Conservation (phyloP, 2,329 filamentous ascomycete genomes). For the Gyromitra esculenta region DNA sequence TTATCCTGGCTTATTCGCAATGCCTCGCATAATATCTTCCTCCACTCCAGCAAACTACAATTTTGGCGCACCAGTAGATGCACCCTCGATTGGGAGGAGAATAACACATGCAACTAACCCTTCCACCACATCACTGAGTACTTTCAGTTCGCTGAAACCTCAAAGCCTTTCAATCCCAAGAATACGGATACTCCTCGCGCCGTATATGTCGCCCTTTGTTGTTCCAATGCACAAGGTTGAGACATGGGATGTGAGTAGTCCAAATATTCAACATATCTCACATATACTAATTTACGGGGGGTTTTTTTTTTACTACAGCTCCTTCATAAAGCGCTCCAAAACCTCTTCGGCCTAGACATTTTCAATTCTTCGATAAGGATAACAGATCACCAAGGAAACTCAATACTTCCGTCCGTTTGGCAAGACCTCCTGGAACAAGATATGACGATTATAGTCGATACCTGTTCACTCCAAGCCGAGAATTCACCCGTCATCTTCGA, state of each 20-base stretch:
- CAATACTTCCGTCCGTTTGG: constrained; percentile 48
- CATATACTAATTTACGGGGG: constrained; percentile 6
- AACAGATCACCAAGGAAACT: constrained; percentile 50
- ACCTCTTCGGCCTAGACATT: constrained; percentile 46
- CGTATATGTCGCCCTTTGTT: constrained; percentile 57
- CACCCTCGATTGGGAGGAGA: constrained; percentile 24
- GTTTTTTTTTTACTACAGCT: constrained; percentile 24
- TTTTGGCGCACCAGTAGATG: constrained; percentile 3
- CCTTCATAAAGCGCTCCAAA: constrained; percentile 41
- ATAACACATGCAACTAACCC: constrained; percentile 34
- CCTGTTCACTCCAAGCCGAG: constrained; percentile 47
- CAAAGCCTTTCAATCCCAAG: constrained; percentile 63
- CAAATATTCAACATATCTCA: constrained; percentile 2
- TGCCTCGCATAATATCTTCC: constrained; percentile 30
- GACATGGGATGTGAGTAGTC: constrained; percentile 56
- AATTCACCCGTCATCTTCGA: constrained; percentile 32
- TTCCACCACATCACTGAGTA: constrained; percentile 36
- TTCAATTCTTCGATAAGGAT: constrained; percentile 46
- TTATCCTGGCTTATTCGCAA: not conserved
- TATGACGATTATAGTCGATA: constrained; percentile 54
- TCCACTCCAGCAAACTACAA: constrained; percentile 4
- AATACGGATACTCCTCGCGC: constrained; percentile 57
- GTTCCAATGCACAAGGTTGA: constrained; percentile 56
- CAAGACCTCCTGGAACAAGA: constrained; percentile 47
- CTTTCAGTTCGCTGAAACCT: constrained; percentile 30